Percentiles rank a stretch among this genome's conserved stretches.
Evolutionary conservation across 768 basidiomycete species (phyloP).

Genomic region (Boletellus emodensis): DNA sequence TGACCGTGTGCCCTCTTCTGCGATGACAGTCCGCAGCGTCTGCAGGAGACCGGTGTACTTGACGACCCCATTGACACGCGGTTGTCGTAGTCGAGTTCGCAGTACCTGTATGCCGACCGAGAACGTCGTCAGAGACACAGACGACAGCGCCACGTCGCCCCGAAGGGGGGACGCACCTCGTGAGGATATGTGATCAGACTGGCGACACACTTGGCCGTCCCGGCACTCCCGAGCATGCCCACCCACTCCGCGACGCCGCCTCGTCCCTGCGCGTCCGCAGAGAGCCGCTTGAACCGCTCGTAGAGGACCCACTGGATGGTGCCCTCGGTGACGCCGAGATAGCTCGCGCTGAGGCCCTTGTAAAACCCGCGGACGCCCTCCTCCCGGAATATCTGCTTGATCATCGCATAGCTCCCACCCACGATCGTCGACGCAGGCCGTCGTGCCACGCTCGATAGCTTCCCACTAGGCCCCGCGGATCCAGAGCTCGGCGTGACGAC

Average conservation of each 20-base stretch:
- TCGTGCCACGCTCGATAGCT: not conserved
- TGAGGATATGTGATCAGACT: constrained; percentile 97
- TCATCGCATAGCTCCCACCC: constrained; percentile 56
- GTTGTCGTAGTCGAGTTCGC: constrained; percentile 89
- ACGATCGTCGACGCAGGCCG: constrained; percentile 29
- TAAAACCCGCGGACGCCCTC: constrained; percentile 90
- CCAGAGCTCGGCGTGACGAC: constrained; percentile 1
- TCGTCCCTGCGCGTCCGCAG: constrained; percentile 46
- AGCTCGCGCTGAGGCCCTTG: constrained; percentile 91
- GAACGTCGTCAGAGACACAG: constrained; percentile 1
- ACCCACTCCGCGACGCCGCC: constrained; percentile 65
- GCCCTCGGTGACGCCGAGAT: constrained; percentile 92
- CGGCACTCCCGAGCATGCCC: constrained; percentile 86
- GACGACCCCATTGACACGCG: constrained; percentile 66
- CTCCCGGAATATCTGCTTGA: constrained; percentile 68
- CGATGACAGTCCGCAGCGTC: constrained; percentile 78
- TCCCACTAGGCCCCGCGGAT: not conserved
- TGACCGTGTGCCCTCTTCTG: constrained; percentile 83
- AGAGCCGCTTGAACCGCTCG: constrained; percentile 81
- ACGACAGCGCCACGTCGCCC: not conserved
- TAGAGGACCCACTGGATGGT: constrained; percentile 98
- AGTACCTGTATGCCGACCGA: constrained; percentile 54
- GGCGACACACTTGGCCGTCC: constrained; percentile 90
- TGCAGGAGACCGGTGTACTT: constrained; percentile 88
- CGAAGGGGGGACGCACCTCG: constrained; percentile 68